Evolutionary conservation across 2,329 filamentous ascomycete genomes (phyloP).

Genomic region (Sclerotinia spermophila): DNA sequence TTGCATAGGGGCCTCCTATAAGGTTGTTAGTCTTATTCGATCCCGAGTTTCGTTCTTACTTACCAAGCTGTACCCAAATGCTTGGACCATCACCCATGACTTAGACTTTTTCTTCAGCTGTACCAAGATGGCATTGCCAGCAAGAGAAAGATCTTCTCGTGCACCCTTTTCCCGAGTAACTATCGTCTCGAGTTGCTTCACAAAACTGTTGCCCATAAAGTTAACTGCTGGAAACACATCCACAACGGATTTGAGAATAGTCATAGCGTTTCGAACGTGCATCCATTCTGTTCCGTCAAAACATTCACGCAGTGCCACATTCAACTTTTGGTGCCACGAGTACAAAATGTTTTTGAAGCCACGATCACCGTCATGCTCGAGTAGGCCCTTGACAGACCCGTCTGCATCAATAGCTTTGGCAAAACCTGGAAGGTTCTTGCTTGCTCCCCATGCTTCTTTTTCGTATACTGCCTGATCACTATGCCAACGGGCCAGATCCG

Average conservation of each 20-base stretch:
- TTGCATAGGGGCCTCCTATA: constrained; percentile 22
- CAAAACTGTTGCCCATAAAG: constrained; percentile 72
- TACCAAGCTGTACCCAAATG: constrained; percentile 65
- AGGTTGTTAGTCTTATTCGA: constrained; percentile 34
- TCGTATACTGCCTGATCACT: constrained; percentile 71
- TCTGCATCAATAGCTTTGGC: constrained; percentile 67
- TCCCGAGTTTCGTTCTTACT: constrained; percentile 31
- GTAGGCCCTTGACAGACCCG: constrained; percentile 65
- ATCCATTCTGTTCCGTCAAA: constrained; percentile 86
- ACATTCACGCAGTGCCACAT: constrained; percentile 75
- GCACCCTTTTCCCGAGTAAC: constrained; percentile 59
- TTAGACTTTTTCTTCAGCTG: constrained; percentile 64
- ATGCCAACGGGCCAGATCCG: constrained; percentile 83
- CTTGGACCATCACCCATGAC: constrained; percentile 71
- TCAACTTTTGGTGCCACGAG: constrained; percentile 85
- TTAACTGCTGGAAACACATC: constrained; percentile 85
- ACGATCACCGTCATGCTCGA: constrained; percentile 79
- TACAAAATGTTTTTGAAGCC: constrained; percentile 82
- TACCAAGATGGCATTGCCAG: constrained; percentile 67
- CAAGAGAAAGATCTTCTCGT: constrained; percentile 70
- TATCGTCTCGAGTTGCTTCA: constrained; percentile 62
- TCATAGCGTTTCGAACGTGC: constrained; percentile 95
- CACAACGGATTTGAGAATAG: constrained; percentile 75
- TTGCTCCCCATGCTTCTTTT: constrained; percentile 70
- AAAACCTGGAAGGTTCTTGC: constrained; percentile 71